Conservation (phyloP, 1,284 basidiomycete genomes). For the Exobasidium rhododendri region DNA sequence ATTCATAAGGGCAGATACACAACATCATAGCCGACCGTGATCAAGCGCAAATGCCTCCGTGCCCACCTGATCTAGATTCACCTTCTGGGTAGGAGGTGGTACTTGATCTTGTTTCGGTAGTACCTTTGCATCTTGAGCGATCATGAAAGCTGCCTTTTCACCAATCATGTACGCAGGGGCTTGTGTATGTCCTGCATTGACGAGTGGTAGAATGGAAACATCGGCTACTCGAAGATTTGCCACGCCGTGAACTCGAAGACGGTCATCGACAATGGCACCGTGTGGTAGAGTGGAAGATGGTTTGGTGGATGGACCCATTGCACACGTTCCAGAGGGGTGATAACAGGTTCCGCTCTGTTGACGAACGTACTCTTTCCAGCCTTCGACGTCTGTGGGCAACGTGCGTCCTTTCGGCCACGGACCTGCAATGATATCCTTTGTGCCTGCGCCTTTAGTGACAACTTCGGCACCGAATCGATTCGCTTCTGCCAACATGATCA, state of each 20-base stretch:
- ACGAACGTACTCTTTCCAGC: constrained; percentile 58
- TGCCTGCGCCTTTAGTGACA: background rate
- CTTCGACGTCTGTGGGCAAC: background rate
- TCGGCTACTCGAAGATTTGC: constrained; percentile 42
- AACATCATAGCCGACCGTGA: background rate
- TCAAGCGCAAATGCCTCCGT: background rate
- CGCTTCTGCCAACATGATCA: constrained; percentile 17
- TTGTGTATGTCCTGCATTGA: constrained; percentile 34
- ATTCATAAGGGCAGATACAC: too few relatives aligned
- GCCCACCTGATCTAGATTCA: background rate
- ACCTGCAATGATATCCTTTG: constrained; percentile 2
- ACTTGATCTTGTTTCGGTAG: background rate
- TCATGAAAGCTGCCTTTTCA: constrained; percentile 32
- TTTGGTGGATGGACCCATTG: constrained; percentile 35
- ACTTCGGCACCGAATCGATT: constrained; percentile 13
- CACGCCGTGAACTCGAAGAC: constrained; percentile 53
- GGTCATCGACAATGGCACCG: constrained; percentile 60
- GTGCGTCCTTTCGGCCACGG: constrained; percentile 1
- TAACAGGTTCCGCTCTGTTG: constrained; percentile 58
- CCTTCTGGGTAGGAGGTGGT: background rate
- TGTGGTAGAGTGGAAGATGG: background rate
- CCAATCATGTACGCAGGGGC: constrained; percentile 38
- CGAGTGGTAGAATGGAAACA: constrained; percentile 33
- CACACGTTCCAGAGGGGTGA: constrained; percentile 59
- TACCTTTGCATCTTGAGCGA: constrained; percentile 1